Base-by-base conservation (phyloP, 306 rosid genomes). In the Hippophae gyantsensis region DNA sequence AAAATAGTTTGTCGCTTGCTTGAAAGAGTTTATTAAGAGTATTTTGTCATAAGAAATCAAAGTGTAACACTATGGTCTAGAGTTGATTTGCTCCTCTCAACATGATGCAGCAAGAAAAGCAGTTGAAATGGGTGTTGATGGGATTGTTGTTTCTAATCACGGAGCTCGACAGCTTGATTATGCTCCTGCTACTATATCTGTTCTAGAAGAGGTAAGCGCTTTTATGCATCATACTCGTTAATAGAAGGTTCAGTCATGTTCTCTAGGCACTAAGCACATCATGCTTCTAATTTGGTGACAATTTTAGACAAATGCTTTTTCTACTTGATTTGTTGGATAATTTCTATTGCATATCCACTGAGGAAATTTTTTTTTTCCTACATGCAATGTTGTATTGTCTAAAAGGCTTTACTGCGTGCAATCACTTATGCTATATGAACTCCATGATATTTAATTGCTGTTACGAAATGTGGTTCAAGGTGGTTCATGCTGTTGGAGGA, bases 401-500 rank as follows among this genome's bases (percentile, higher is more conserved):
- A 32, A 32, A 32, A 32, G 38, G 38, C 38, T 32, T 32, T 32
- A 32, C 5, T 32, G 38, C 5, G 5, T 32, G 38, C 5, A 32
- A 32, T 32, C 38, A 2, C 38, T 32, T 4, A 32, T 32, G 38
- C 4, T 32, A 32, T 32, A 32, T 32, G 38, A 32, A 32, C 38
- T 32, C 38, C 38, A 32, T 32, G 5, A 12, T 43, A 13, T 10
- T 27, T 9, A 51, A 50, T n/a, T 8, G 25, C 9, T 44, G 6
- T 23, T 7, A 25, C 4, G 11, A 6, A 40, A 8, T 26, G 25
- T 67, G 43, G 14, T 48, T 65, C 67, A 72, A 84, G 85, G 80
- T 81, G 27, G 81, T 79, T 63, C 71, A 64, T 56, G 87, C 74
- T 56, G 82, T 78, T 18, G 73, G 49, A 63, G 85, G 83, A 3